phyloP scores from a whole-genome alignment of 1,284 basidiomycete genomes.

The Lignosus rhinocerotis region DNA sequence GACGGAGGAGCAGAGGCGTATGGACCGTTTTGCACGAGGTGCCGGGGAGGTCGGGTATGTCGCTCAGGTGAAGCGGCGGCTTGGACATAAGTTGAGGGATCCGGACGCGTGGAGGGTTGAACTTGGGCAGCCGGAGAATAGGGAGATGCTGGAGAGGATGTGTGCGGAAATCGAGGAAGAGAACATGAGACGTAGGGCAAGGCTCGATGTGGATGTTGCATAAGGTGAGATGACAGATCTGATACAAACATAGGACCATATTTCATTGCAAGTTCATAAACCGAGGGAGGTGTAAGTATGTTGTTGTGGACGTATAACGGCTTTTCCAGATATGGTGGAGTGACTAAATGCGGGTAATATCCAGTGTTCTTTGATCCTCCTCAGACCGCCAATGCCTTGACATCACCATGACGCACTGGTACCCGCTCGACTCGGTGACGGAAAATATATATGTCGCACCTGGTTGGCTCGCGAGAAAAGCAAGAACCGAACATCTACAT shows the following conservation, averaged over 20 bases:
- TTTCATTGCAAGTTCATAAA: not conserved
- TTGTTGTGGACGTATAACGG: not conserved
- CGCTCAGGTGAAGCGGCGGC: slow-evolving; percentile 47
- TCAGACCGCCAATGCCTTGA: slow-evolving; percentile 5
- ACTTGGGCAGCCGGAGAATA: slow-evolving; percentile 39
- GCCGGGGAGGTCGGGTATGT: slow-evolving; percentile 67
- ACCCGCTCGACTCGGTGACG: not conserved
- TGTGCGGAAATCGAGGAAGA: slow-evolving; percentile 37
- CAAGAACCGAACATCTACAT: not conserved
- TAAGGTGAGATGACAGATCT: not conserved
- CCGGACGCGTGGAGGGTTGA: slow-evolving; percentile 47
- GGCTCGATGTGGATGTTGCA: not conserved
- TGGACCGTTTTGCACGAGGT: slow-evolving; percentile 49
- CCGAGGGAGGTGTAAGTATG: no score
- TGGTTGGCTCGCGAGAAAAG: not conserved
- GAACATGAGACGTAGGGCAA: slow-evolving; percentile 22
- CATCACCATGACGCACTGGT: slow-evolving; percentile 22
- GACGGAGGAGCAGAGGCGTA: slow-evolving; percentile 43
- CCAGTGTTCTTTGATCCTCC: slow-evolving; percentile 6
- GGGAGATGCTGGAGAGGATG: slow-evolving; percentile 38
- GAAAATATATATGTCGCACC: not conserved
- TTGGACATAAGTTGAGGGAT: slow-evolving; percentile 51
- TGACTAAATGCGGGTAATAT: slow-evolving; percentile 5
- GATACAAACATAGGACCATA: not conserved
- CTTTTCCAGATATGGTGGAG: slow-evolving; percentile 7